Conservation (phyloP, 371 early-diverging fungal genomes). For the Haplosporangium sp. region DNA sequence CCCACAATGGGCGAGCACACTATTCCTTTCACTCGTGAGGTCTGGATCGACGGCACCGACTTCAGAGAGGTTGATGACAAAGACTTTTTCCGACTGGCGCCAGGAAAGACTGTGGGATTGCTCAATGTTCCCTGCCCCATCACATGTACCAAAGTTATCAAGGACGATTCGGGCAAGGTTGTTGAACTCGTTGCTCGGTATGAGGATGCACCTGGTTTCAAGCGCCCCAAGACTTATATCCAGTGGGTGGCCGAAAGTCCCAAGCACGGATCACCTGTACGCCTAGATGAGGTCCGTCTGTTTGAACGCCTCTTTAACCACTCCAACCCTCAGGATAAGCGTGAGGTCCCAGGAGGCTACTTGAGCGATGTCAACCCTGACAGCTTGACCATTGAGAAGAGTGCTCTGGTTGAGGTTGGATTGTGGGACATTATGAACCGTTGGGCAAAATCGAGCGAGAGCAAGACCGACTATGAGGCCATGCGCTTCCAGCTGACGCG, state of each 20-base stretch:
- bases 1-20: slow-evolving; percentile 83
- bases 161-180: slow-evolving; percentile 82
- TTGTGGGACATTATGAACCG: slow-evolving; percentile 70
- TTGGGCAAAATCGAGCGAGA: slow-evolving; percentile 52
- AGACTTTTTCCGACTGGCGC: slow-evolving; percentile 95
- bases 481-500: slow-evolving; percentile 97
- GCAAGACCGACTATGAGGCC: slow-evolving; percentile 66
- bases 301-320: slow-evolving; percentile 93
- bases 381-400: slow-evolving; percentile 76
- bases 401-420: slow-evolving; percentile 89
- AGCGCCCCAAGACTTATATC: slow-evolving; percentile 97
- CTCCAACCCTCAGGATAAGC: slow-evolving; percentile 86
- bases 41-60: slow-evolving; percentile 97
- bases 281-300: slow-evolving; percentile 84
- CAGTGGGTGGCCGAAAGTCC: slow-evolving; percentile 97
- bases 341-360: slow-evolving; percentile 88
- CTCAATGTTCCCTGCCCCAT: slow-evolving; percentile 88
- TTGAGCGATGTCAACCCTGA: slow-evolving; percentile 92
- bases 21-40: slow-evolving; percentile 87
- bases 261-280: slow-evolving; percentile 84
- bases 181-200: slow-evolving; percentile 82
- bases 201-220: slow-evolving; percentile 75
- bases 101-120: slow-evolving; percentile 95
- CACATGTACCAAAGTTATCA: slow-evolving; percentile 81
- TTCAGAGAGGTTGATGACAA: slow-evolving; percentile 92